Percentiles rank a stretch among this genome's conserved stretches.
phyloP scores from a whole-genome alignment of 768 basidiomycete species.

The Obba rivulosa region DNA sequence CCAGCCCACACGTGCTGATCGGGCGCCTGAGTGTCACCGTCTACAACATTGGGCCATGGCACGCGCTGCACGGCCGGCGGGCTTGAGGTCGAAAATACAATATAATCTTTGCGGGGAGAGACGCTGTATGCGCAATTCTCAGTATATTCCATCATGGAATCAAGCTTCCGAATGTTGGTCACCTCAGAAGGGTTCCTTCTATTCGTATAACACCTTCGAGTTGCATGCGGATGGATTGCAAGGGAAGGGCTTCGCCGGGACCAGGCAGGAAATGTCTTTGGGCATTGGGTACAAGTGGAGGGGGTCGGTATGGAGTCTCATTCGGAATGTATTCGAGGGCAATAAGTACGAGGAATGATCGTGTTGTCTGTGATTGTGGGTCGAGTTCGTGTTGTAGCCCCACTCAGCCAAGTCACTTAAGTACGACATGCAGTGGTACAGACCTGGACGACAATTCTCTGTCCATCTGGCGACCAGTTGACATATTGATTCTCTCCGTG shows the following conservation, averaged over 20 bases:
- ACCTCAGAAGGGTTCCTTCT: constrained; percentile 74
- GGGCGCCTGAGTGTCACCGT: constrained; percentile 30
- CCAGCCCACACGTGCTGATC: constrained; percentile 28
- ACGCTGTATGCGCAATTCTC: constrained; percentile 58
- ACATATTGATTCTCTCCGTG: constrained; percentile 78
- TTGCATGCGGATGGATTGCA: constrained; percentile 62
- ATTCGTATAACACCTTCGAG: constrained; percentile 81
- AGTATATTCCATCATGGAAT: too few relatives aligned
- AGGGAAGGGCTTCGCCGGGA: constrained; percentile 70
- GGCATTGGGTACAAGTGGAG: constrained; percentile 44
- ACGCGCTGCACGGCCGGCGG: constrained; percentile 80
- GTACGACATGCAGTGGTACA: constrained; percentile 23
- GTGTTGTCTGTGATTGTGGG: constrained; percentile 61
- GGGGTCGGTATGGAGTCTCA: constrained; percentile 49
- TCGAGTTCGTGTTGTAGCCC: too few relatives aligned
- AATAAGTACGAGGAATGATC: constrained; percentile 75
- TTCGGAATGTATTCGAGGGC: constrained; percentile 54
- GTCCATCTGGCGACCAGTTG: constrained; percentile 82
- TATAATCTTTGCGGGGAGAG: constrained; percentile 64
- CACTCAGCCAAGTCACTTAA: too few relatives aligned
- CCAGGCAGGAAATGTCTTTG: constrained; percentile 71
- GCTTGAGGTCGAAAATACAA: constrained; percentile 68
- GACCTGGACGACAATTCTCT: constrained; percentile 76
- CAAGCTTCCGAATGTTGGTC: too few relatives aligned
- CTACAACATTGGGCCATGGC: constrained; percentile 66